Evolutionary conservation across 768 basidiomycete species (phyloP), one percentile per base, ranked within the genome.

Genomic region (Coprinopsis strossmayeri): DNA sequence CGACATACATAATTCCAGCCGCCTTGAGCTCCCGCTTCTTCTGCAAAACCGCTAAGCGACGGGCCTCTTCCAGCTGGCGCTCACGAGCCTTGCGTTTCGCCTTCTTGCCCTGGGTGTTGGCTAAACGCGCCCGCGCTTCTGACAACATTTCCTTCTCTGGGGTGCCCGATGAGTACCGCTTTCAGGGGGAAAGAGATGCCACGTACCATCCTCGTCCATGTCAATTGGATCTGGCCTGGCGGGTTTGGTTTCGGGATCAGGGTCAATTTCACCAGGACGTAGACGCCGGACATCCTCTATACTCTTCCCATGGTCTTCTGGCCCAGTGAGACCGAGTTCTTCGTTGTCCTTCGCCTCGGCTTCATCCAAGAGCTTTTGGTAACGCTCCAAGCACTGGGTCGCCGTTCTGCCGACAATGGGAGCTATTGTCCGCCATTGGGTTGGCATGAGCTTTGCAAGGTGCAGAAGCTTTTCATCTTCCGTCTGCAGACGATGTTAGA

Each of bases 111-210:
- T 99, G 96, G 0, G 96, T 99, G 63, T 99, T 99, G 43, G 96
- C 96, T 28, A 99, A 76, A 69, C 96, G 85, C 4, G 96, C 96
- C 56, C 96, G 85, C 24, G 96, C 96, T 66, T 99, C 96, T 1
- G 96, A 98, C 59, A 99, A 70, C 96, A 99, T 98, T 66, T 98
- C 96, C 82, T 98, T 98, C 68, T 98, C 93, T 92, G 57, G 23
- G 54, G 11, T 40, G 24, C 17, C 17, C 30, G 55, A 25, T 20
- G 54, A 34, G 58, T 24, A 39, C 24, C 48, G 2, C n/a, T 12
- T 12, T 2, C 15, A 28, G 20, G 39, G 32, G 2, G 20, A 3
- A 27, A 3, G 45, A 26, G 18, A 37, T 23, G 44, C 11, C 28
- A 69, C 78, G 50, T 54, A 87, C 91, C 94, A 61, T 98, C 96